Evolutionary conservation across 306 rosid species (phyloP).

Genomic region (Fagus crenata): DNA sequence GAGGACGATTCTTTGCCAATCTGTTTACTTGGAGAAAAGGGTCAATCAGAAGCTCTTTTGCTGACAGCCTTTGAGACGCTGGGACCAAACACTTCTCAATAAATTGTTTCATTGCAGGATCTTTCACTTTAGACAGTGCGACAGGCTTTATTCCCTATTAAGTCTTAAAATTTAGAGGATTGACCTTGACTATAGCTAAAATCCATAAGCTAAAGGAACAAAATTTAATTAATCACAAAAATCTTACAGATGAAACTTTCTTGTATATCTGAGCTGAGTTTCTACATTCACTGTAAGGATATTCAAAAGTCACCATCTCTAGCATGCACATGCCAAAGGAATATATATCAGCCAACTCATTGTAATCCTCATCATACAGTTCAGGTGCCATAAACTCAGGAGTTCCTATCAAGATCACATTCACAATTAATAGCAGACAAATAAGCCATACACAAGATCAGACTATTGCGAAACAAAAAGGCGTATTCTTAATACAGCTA

Average conservation of each 20-base stretch:
- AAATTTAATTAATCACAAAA: slow-evolving; percentile 20
- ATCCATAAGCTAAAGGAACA: not conserved
- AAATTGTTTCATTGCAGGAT: slow-evolving; percentile 60
- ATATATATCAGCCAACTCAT: slow-evolving; percentile 82
- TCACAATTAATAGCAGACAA: no score
- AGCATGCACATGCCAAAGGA: slow-evolving; percentile 92
- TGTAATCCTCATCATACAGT: slow-evolving; percentile 90
- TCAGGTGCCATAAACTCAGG: slow-evolving; percentile 99
- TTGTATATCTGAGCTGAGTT: slow-evolving; percentile 89
- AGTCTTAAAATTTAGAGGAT: no score
- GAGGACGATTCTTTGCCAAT: slow-evolving; percentile 23
- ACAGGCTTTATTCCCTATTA: slow-evolving; percentile 86
- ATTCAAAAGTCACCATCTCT: slow-evolving; percentile 95
- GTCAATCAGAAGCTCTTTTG: slow-evolving; percentile 80
- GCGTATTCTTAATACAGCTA: slow-evolving; percentile 1
- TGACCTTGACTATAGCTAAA: no score
- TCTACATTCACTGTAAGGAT: slow-evolving; percentile 86
- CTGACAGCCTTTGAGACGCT: slow-evolving; percentile 69
- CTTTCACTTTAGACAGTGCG: slow-evolving; percentile 65
- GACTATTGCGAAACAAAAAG: slow-evolving; percentile 4
- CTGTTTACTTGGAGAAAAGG: slow-evolving; percentile 63
- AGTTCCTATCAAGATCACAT: slow-evolving; percentile 51
- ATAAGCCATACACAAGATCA: no score
- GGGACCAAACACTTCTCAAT: slow-evolving; percentile 88
- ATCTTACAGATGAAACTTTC: slow-evolving; percentile 81